Evolutionary conservation across 1,284 basidiomycete genomes (phyloP).

Genomic region (Microbotryum lychnidis-dioicae): DNA sequence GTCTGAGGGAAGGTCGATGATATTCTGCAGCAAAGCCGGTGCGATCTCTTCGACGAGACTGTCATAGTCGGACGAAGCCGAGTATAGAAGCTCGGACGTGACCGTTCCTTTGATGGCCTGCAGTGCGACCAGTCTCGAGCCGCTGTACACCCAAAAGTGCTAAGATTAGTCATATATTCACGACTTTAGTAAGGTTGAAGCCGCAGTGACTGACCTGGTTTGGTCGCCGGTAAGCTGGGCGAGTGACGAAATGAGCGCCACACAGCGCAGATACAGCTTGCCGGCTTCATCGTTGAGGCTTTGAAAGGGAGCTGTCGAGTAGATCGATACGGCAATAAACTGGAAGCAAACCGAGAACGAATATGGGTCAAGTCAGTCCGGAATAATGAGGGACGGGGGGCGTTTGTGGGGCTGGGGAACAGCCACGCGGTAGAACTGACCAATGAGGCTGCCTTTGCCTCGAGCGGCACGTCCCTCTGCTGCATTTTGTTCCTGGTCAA

Average conservation of each 20-base stretch:
- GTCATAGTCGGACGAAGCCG: constrained; percentile 64
- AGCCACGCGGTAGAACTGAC: constrained; percentile 46
- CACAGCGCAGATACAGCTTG: constrained; percentile 48
- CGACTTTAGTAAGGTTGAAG: neutral
- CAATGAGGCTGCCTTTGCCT: constrained; percentile 70
- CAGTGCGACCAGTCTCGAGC: constrained; percentile 75
- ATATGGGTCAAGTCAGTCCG: no score
- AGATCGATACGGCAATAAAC: constrained; percentile 88
- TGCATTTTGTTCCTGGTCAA: constrained; percentile 42
- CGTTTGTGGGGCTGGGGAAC: no score
- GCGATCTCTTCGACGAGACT: constrained; percentile 64
- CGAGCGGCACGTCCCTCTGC: constrained; percentile 65
- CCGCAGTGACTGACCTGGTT: constrained; percentile 6
- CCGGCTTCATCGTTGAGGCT: constrained; percentile 56
- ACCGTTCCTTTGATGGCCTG: constrained; percentile 72
- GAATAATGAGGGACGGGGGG: no score
- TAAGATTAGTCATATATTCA: no score
- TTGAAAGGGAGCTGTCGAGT: constrained; percentile 61
- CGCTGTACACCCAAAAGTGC: constrained; percentile 36
- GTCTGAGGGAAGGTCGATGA: constrained; percentile 56
- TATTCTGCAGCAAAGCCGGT: constrained; percentile 61
- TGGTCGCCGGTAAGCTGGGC: constrained; percentile 47
- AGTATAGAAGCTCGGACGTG: constrained; percentile 75
- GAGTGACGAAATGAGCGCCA: constrained; percentile 61
- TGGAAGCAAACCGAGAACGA: neutral